Evolutionary conservation across 2,329 filamentous ascomycete genomes (phyloP), one percentile per base, ranked within the genome.

Genomic region (Waltergamsia citrina): DNA sequence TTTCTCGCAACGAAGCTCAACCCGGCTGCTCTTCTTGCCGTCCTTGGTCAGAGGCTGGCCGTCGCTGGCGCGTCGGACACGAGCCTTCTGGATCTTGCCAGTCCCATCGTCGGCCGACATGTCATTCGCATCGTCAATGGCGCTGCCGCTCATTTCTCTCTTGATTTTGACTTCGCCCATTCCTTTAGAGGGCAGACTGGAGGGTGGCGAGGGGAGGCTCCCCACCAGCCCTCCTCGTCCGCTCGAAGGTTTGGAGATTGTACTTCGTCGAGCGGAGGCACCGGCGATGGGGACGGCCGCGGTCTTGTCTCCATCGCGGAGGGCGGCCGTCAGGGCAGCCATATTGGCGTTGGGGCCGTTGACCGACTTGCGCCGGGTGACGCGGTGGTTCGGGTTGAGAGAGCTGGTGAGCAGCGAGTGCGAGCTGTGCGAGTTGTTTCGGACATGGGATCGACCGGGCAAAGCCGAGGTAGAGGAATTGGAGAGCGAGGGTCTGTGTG

Each of bases 301-400:
- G 32, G 65, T 56, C 50, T 64, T 67, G 39, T 37, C 24, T 45
- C 81, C 77, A 52, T 84, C 82, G 50, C 77, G 76, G 41, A 84
- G 63, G 33, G 80, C 83, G 10, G 81, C 81, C 21, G 83, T 81
- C 41, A 90, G 65, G 35, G 83, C 85, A 14, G 83, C 80, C 29
- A 82, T 76, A 59, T 83, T 88, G 56, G 74, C 71, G 31, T 70
- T 72, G 30, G 80, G 74, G 43, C 78, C 81, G 40, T 85, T 86
- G 53, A 94, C 87, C 62, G 88, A 95, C 74, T 96, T 96, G 49
- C 92, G 78, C 51, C 90, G 85, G 48, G 85, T 87, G 46, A 96
- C 78, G 47, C 92, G 84, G 59, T 94, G 84, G 56, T 77, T 80
- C 47, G 79, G 65, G 64, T 88, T 90, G 52, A 88, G 74, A 38